Percentiles rank a stretch among this genome's conserved stretches.
These are phyloP conservation scores for Botrytis porri DNA, from an alignment of 2,329 filamentous ascomycete species.

Conservation along the genomic window DNA sequence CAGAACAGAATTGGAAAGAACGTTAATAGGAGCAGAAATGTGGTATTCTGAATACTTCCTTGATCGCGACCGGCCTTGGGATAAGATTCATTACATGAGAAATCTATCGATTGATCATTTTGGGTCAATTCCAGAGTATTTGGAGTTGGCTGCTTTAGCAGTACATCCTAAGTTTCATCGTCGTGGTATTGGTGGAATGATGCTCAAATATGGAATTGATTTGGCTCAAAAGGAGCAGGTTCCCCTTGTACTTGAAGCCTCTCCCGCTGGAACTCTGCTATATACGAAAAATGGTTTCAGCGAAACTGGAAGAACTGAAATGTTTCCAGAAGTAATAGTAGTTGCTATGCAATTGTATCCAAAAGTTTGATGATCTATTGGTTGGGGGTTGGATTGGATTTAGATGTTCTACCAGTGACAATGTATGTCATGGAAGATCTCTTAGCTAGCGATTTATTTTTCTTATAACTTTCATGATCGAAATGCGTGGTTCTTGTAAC, in stretches of 20 bases:
- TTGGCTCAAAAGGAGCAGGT: constrained; percentile 13
- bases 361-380: not conserved
- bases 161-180: constrained; percentile 12
- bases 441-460: not conserved
- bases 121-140: constrained; percentile 10
- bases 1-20: constrained; percentile 14
- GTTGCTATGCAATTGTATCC: constrained; percentile 15
- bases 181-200: constrained; percentile 12
- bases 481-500: accelerated
- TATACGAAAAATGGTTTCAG: constrained; percentile 15
- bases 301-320: constrained; percentile 1
- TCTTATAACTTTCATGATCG: not conserved
- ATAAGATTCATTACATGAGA: constrained; percentile 4
- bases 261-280: constrained; percentile 6
- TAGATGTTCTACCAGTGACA: not conserved
- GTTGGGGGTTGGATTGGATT: not conserved
- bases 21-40: not conserved
- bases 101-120: constrained; percentile 1
- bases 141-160: not conserved
- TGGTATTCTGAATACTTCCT: constrained; percentile 15
- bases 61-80: constrained; percentile 13
- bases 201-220: constrained; percentile 16
- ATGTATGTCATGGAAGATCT: not conserved
- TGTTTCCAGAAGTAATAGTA: not conserved
- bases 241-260: constrained; percentile 15